A percentile compares a stretch with the other conserved stretches of the same genome.
phyloP scores from a whole-genome alignment of 768 basidiomycete species.

The Naganishia vaughanmartiniae region DNA sequence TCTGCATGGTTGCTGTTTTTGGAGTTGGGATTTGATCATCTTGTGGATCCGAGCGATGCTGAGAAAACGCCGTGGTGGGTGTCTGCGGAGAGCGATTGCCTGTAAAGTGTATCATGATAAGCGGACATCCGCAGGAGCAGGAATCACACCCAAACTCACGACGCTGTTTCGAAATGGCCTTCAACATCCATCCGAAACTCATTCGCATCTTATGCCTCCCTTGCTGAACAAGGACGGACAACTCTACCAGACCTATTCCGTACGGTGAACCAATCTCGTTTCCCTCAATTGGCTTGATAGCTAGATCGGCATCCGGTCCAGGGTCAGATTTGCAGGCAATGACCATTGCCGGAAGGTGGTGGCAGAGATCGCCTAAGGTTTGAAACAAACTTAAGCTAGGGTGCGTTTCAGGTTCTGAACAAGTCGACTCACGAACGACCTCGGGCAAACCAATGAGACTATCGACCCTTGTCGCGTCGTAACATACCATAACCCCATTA shows the following conservation, averaged over 20 bases:
- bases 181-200: conserved; percentile 46
- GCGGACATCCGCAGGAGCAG: background rate
- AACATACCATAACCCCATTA: conserved; percentile 81
- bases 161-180: conserved; percentile 32
- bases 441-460: conserved; percentile 69
- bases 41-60: too few relatives aligned
- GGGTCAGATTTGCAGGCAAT: conserved; percentile 85
- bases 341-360: conserved; percentile 63
- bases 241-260: conserved; percentile 76
- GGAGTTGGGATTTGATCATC: background rate
- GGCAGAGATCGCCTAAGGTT: conserved; percentile 58
- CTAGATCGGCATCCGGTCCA: conserved; percentile 39
- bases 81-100: background rate
- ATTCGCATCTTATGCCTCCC: conserved; percentile 70
- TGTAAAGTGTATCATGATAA: background rate
- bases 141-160: background rate
- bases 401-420: too few relatives aligned
- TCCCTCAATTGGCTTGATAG: conserved; percentile 50
- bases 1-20: background rate
- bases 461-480: conserved; percentile 64
- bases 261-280: conserved; percentile 59
- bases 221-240: conserved; percentile 59
- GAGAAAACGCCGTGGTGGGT: background rate
- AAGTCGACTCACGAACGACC: conserved; percentile 67
- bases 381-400: background rate